Base-by-base conservation (phyloP, 495 filamentous ascomycete species). In the Trichoderma reesei region DNA sequence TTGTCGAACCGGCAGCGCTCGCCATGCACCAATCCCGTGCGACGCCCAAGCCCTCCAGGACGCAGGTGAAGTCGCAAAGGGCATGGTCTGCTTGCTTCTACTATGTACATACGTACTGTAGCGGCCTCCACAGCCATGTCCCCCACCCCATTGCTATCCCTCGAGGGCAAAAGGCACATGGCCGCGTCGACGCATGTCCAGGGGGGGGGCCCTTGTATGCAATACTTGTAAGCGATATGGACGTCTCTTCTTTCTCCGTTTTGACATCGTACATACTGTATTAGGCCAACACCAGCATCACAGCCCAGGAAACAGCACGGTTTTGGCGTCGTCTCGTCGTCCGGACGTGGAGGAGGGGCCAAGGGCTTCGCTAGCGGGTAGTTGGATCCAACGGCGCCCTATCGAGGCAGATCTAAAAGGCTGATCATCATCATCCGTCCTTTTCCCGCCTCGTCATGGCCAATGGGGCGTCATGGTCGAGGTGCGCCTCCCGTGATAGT, bases 351-450 rank as follows among this genome's bases (percentile, higher is more conserved):
- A 56, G 20, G 51, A 56, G 31, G 7, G 26, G 51, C 51, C 46
- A 51, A 51, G 46, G 3, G n/a, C 46, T 18, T 56, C 51, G 11
- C 20, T 56, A 34, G 31, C 26, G 51, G 42, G 10, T 56, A 9
- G 26, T 31, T 9, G 46, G 31, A 7, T 56, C 51, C n/a, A n/a
- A n/a, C n/a, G n/a, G n/a, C n/a, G 51, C 51, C 51, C 51, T 56
- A 56, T 56, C 51, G 51, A 56, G 51, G 51, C 51, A 56, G 51
- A 56, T 56, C 51, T 56, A 10, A 33, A 26, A 48, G 51, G 51
- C 3, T 56, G 20, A 56, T 56, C 51, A 56, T n/a, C n/a, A n/a
- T n/a, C n/a, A n/a, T n/a, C 51, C 51, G 31, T 34, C 10, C 51
- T 56, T 31, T n/a, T n/a, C n/a, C 51, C 51, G 51, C 51, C 51